Evolutionary conservation across 306 rosid genomes (phyloP).

Genomic region (Ormosia semicastrata): DNA sequence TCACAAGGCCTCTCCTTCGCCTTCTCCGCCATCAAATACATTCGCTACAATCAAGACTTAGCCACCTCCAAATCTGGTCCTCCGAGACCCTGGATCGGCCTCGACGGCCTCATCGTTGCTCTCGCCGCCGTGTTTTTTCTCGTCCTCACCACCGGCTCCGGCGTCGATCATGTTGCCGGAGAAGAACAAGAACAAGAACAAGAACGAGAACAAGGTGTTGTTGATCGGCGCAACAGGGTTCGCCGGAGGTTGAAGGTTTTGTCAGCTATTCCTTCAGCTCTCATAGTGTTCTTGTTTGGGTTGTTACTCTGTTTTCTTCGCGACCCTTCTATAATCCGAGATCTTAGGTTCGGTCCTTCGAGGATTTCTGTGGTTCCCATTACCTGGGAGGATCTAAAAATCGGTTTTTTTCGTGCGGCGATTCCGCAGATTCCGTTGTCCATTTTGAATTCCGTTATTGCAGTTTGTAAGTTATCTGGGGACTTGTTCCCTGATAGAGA

Average conservation of each 20-base stretch:
- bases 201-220: not conserved
- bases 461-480: slow-evolving; percentile 75
- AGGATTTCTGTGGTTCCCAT: slow-evolving; percentile 36
- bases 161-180: slow-evolving; percentile 27
- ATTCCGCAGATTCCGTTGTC: slow-evolving; percentile 81
- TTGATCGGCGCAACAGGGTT: not conserved
- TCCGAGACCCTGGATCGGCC: slow-evolving; percentile 58
- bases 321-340: slow-evolving; percentile 48
- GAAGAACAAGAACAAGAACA: not conserved
- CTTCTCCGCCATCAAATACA: slow-evolving; percentile 72
- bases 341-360: slow-evolving; percentile 62
- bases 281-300: slow-evolving; percentile 60
- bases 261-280: slow-evolving; percentile 60
- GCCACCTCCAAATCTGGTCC: slow-evolving; percentile 47
- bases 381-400: slow-evolving; percentile 70
- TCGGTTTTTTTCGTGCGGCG: slow-evolving; percentile 68
- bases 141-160: slow-evolving; percentile 68
- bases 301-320: slow-evolving; percentile 54
- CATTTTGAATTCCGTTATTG: slow-evolving; percentile 68
- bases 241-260: slow-evolving; percentile 33
- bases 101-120: slow-evolving; percentile 61
- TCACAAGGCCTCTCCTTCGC: slow-evolving; percentile 83
- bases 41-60: slow-evolving; percentile 61
- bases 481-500: slow-evolving; percentile 75
- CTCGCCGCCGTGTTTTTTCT: slow-evolving; percentile 51